Evolutionary conservation across 805 yeast species (phyloP).

Genomic region (Lachancea quebecensis): DNA sequence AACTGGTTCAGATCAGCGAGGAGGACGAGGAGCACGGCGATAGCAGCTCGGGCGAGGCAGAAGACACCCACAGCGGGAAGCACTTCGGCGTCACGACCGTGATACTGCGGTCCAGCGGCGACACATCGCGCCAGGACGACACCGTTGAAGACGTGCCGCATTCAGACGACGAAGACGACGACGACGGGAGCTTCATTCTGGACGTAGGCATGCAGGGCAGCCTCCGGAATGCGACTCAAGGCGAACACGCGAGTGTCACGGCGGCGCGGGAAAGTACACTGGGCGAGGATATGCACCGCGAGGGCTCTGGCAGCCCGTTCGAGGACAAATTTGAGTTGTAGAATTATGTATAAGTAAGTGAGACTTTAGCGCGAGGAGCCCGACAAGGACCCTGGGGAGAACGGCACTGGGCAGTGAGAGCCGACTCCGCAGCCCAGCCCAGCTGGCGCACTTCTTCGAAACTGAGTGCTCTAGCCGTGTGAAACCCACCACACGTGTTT

Average conservation of each 20-base stretch:
- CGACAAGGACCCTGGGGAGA: no score
- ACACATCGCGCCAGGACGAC: constrained; percentile 12
- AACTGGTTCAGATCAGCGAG: constrained; percentile 40
- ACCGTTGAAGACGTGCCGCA: constrained; percentile 25
- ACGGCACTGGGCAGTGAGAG: no score
- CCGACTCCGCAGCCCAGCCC: no score
- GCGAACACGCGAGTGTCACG: not conserved
- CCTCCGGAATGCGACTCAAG: not conserved
- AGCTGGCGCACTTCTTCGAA: no score
- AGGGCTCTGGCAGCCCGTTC: constrained; percentile 14
- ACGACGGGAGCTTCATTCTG: constrained; percentile 27
- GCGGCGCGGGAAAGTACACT: constrained; percentile 1
- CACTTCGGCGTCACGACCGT: constrained; percentile 21
- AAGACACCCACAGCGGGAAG: constrained; percentile 14
- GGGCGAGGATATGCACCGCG: not conserved
- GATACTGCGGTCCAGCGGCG: constrained; percentile 3
- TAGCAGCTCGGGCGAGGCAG: constrained; percentile 4
- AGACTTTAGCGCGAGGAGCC: no score
- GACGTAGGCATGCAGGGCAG: constrained; percentile 22
- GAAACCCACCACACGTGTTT: no score
- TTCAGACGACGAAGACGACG: constrained; percentile 16
- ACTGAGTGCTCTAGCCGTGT: no score
- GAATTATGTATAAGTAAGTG: not conserved
- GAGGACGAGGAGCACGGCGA: constrained; percentile 17
- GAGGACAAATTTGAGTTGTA: constrained; percentile 11